Percentiles rank a stretch among this genome's conserved stretches.
Evolutionary conservation across 2,329 filamentous ascomycete species (phyloP).

Genomic region (Amylocarpus encephaloides): DNA sequence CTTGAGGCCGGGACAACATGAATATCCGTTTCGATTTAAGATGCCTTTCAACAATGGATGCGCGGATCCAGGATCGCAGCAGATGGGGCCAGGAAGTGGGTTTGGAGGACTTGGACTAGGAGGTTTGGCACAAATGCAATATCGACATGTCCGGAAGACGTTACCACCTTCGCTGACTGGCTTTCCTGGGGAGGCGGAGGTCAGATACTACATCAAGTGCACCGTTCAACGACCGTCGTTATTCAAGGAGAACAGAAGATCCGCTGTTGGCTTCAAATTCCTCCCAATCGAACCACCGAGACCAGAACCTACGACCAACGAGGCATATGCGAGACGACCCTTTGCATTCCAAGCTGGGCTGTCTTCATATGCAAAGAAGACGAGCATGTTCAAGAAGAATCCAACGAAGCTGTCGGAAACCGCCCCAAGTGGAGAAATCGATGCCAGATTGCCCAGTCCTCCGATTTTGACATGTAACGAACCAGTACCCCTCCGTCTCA

Average conservation of each 20-base stretch:
- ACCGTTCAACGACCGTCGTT: constrained; percentile 84
- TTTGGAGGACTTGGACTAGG: constrained; percentile 55
- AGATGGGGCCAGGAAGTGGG: constrained; percentile 47
- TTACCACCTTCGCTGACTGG: constrained; percentile 85
- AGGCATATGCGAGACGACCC: constrained; percentile 75
- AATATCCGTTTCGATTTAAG: constrained; percentile 75
- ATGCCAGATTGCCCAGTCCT: constrained; percentile 77
- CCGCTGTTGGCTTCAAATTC: constrained; percentile 68
- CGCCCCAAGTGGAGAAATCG: constrained; percentile 67
- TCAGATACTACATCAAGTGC: constrained; percentile 92
- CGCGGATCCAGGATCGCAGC: constrained; percentile 41
- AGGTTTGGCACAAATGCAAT: constrained; percentile 54
- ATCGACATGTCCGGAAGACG: constrained; percentile 73
- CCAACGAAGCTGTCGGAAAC: constrained; percentile 33
- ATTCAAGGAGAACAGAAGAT: constrained; percentile 83
- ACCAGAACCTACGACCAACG: constrained; percentile 58
- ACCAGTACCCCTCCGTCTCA: constrained; percentile 70
- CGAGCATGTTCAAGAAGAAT: constrained; percentile 27
- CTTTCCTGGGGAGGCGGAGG: constrained; percentile 80
- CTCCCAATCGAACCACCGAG: constrained; percentile 88
- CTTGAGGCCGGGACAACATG: constrained; percentile 62
- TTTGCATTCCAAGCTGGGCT: constrained; percentile 46
- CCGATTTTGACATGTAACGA: constrained; percentile 85
- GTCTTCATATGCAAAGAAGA: constrained; percentile 29
- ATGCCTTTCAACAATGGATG: constrained; percentile 69